phyloP scores from a whole-genome alignment of 768 basidiomycete species.

The Rhizopogon salebrosus region DNA sequence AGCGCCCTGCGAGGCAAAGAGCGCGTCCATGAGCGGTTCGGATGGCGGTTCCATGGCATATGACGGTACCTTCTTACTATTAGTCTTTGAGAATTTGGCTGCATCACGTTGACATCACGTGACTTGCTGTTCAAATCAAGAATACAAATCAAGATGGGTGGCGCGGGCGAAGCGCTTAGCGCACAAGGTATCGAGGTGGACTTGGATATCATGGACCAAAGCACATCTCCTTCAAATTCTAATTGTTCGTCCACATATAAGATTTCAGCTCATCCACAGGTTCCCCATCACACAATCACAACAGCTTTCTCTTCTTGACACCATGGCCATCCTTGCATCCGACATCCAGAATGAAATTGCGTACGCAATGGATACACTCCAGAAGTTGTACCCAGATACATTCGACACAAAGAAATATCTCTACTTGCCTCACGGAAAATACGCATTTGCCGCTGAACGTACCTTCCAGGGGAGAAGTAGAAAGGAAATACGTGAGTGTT shows the following conservation, averaged over 20 bases:
- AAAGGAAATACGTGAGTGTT: neutral
- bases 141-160: neutral
- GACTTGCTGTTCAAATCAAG: neutral
- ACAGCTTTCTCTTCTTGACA: neutral
- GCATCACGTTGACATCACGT: neutral
- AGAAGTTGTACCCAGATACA: conserved; percentile 1
- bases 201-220: neutral
- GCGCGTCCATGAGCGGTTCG: neutral
- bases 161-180: neutral
- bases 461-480: neutral
- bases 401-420: conserved; percentile 5
- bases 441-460: conserved; percentile 5
- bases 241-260: neutral
- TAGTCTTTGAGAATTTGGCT: too few relatives aligned
- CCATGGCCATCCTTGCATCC: neutral
- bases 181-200: conserved; percentile 1
- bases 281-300: neutral
- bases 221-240: neutral
- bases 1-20: neutral
- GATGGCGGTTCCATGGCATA: neutral
- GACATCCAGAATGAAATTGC: neutral
- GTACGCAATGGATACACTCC: neutral
- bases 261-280: neutral
- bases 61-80: too few relatives aligned
- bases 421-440: conserved; percentile 9